Evolutionary conservation across 2,329 filamentous ascomycete species (phyloP), one percentile per base, ranked within the genome.

Genomic region (Diplodia intermedia): DNA sequence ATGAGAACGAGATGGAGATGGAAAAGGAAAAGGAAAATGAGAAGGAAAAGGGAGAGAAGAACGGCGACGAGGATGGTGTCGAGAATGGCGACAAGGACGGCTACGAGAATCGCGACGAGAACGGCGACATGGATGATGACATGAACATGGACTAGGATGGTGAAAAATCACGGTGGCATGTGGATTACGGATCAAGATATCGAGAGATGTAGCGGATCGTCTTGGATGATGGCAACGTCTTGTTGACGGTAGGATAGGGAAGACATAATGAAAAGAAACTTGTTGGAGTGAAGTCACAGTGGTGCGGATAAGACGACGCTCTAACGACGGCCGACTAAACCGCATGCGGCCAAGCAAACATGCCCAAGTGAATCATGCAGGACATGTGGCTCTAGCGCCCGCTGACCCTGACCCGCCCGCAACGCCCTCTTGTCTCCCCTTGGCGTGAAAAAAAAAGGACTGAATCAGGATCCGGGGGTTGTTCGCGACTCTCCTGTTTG

Each of bases 331-430:
- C 14, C 14, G 4, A 12, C 54, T 57, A 57, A 40, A 20, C 54
- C 54, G 29, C 31, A 40, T 40, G 4, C 18, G 43, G 43, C 23
- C 23, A 26, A 11, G n/a, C 3, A 26, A 3, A 26, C 23, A 26
- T 26, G 23, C 23, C 23, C 23, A 23, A n/a, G 33, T 57, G 36
- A 57, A 11, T 36, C n/a, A 57, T 26, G 54, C 29, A 11, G 52
- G 52, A 55, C 60, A 63, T 63, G 23, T 26, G 60, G 60, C 47
- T 43, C 60, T 38, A 52, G 60, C 60, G 60, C 60, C 57, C 26
- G n/a, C 12, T 33, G 23, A 33, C 38, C 23, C 12, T 33, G 23
- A 33, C 38, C 23, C 20, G 55, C 55, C 20, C 9, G 6, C 20
- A 18, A 38, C 9, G 6, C 6, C 26, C 7, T 29, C 40, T 26